Evolutionary conservation across 768 basidiomycete genomes (phyloP).

Genomic region (Russula foetens): DNA sequence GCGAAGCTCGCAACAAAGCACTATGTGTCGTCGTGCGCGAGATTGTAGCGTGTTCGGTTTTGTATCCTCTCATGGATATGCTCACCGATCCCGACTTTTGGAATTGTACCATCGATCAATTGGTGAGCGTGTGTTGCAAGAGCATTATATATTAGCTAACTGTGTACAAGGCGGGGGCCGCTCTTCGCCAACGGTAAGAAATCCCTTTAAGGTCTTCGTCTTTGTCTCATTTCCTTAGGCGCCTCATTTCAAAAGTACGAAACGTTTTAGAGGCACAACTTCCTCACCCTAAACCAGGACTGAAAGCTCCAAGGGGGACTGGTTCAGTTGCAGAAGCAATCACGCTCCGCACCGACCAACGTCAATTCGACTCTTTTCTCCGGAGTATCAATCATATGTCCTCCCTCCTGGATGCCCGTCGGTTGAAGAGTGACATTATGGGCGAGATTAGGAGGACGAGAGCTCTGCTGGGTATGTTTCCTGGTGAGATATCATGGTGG

Average conservation of each 20-base stretch:
- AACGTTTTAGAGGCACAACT: conserved; percentile 77
- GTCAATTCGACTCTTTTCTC: conserved; percentile 88
- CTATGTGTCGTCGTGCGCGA: conserved; percentile 73
- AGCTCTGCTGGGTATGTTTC: conserved; percentile 50
- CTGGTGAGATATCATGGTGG: not conserved
- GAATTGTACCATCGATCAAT: conserved; percentile 88
- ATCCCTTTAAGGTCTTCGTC: conserved; percentile 28
- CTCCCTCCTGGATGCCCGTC: conserved; percentile 79
- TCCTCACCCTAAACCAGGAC: conserved; percentile 41
- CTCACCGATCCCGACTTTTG: conserved; percentile 94
- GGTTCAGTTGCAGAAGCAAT: conserved; percentile 55
- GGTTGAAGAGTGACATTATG: conserved; percentile 86
- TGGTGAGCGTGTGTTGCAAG: conserved; percentile 46
- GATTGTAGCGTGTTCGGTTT: conserved; percentile 69
- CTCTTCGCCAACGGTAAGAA: conserved; percentile 61
- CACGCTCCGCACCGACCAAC: conserved; percentile 70
- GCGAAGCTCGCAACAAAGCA: conserved; percentile 61
- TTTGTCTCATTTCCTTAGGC: conserved; percentile 35
- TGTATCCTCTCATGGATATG: conserved; percentile 89
- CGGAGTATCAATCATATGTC: conserved; percentile 75
- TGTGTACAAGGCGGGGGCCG: conserved; percentile 46
- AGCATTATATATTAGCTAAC: conserved; percentile 3
- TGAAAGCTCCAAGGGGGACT: conserved; percentile 30
- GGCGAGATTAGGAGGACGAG: conserved; percentile 85
- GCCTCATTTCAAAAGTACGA: conserved; percentile 80